Base-by-base conservation (phyloP, 176 grass and related monocot species). In the Aegilops bicornis region DNA sequence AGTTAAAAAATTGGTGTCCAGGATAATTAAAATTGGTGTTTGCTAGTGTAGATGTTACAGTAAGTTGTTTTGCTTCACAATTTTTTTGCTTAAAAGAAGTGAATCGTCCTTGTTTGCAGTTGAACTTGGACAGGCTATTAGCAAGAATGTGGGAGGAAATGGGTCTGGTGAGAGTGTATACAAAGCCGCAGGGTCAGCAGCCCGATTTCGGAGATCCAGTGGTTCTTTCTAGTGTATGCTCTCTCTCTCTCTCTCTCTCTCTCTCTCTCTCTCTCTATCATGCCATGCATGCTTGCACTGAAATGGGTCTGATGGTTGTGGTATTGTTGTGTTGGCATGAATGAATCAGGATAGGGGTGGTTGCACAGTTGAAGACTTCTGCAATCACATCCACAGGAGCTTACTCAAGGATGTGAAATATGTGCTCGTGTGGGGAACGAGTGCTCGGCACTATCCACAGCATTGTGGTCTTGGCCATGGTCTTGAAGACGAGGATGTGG, bases 141-240 rank as follows among this genome's bases (percentile, higher is more conserved):
- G 87, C 94, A 33, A 99, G 75, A 84, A 94, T 99, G 97, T 99
- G 97, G 97, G 97, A 99, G 19, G 97, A 99, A 79, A 99, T 99
- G 97, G 97, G 97, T 72, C 87, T 99, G 61, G 94, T 96, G 89
- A 99, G 97, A 82, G 94, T 99, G 62, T 99, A 99, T 63, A 94
- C 92, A 19, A 99, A 99, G 83, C 94, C 97, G 27, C 97, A 99
- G 79, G 92, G 97, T 11, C 94, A 99, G 88, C 97, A 96, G 68
- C 97, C 97, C 78, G 97, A 99, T 93, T 96, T 96, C 52, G 80
- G 77, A 27, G 97, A 99, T 67, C 97, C 94, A 73, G 88, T 99
- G n/a, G 97, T 99, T 77, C 97, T 99, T 89, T 99, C 97, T 83
- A 93, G 90, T 58, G 94, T 90, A 92, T 43, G 73, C 45, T 24